Percentiles rank a stretch among this genome's conserved stretches.
phyloP scores from a whole-genome alignment of 2,329 filamentous ascomycete genomes.

The Aspergillus awamori region DNA sequence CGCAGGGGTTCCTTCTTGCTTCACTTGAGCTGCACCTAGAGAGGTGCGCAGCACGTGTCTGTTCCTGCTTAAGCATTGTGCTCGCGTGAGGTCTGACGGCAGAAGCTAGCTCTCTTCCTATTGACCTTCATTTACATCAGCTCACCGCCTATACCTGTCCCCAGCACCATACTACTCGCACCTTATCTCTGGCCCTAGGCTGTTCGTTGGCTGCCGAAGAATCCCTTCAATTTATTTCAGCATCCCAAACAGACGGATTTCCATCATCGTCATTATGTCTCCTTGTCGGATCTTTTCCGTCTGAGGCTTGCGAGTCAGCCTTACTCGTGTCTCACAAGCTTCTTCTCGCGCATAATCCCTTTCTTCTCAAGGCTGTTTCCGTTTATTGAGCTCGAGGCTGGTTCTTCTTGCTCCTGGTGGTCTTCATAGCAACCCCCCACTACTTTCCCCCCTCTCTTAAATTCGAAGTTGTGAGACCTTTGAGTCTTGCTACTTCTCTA shows the following conservation, averaged over 20 bases:
- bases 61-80: background rate
- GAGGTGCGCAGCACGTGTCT: conserved; percentile 3
- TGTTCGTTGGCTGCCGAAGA: background rate
- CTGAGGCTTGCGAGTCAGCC: conserved; percentile 15
- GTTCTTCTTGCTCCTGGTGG: background rate
- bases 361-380: background rate
- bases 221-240: background rate
- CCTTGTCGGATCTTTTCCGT: conserved; percentile 6
- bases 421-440: background rate
- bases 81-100: conserved; percentile 7
- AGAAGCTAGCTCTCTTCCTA: background rate
- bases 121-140: conserved; percentile 11
- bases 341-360: background rate
- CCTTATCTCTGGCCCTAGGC: conserved; percentile 8
- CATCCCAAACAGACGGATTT: background rate
- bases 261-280: conserved; percentile 17
- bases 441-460: background rate
- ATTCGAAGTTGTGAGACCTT: background rate
- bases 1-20: background rate
- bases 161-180: conserved; percentile 7
- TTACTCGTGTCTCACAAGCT: conserved; percentile 11
- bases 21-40: conserved; percentile 5
- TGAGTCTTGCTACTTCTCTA: conserved; percentile 13
- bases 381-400: background rate
- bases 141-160: conserved; percentile 21